Evolutionary conservation across 2,329 filamentous ascomycete genomes (phyloP), one percentile per base, ranked within the genome.

Genomic region (Mycosphaerella sp.): DNA sequence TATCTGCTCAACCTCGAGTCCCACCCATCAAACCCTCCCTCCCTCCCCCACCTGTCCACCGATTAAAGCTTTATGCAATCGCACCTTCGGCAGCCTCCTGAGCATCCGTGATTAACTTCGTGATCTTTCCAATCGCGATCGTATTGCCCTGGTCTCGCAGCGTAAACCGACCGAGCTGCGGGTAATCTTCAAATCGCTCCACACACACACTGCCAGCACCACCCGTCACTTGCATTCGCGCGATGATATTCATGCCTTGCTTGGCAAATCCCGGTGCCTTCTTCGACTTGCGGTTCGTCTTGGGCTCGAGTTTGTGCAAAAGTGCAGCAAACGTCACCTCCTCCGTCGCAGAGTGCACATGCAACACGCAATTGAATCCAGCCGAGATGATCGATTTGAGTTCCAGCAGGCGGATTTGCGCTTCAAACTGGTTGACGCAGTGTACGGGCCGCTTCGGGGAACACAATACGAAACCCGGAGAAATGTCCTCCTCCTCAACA

Each of bases 41-140:
- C 32, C 21, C 26, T 29, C 6, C 26, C 5, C 26, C 26, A 29
- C 26, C 26, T 29, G 26, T 29, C 26, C 26, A 29, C 26, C 26
- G 26, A 29, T 31, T 23, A 21, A 21, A 21, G 21, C 3, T 17
- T 53, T 53, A 53, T 17, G 51, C 51, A 47, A 56, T 56, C 6
- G 54, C 45, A 8, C 54, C 54, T 40, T 59, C 60, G 44, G 62
- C 61, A 40, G 58, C 62, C 49, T 55, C 55, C 34, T 55, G 42
- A 29, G 56, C 54, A 58, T 78, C 73, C 3, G 73, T 76, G 63
- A 87, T 82, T 57, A 98, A 81, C 80, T 91, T 96, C 56, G 89
- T 96, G 72, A 98, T 95, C 82, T 98, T 98, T 68, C 93, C 93
- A 76, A 98, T 98, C 53, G 93, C 93, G 76, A 98, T 96, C 0